Evolutionary conservation across 2,329 filamentous ascomycete species (phyloP).

Genomic region (Phaeoacremonium minimum): DNA sequence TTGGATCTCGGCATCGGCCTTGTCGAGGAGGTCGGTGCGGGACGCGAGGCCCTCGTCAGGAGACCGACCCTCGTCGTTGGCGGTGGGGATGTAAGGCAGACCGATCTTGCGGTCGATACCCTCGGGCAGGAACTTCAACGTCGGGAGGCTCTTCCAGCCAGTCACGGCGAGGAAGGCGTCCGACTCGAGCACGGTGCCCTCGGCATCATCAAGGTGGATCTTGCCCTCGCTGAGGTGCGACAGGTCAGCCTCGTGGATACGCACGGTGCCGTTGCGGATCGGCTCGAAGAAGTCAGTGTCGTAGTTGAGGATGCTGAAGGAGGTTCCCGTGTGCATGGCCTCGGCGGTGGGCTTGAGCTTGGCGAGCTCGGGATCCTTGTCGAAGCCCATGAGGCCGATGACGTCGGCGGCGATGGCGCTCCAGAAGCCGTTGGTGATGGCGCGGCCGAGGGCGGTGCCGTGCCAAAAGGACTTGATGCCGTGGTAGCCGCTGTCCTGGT

Average conservation of each 20-base stretch:
- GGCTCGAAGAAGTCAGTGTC: slow-evolving; percentile 52
- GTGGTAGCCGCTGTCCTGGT: slow-evolving; percentile 55
- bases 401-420: slow-evolving; percentile 51
- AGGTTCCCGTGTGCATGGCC: slow-evolving; percentile 48
- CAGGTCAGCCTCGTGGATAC: slow-evolving; percentile 49
- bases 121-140: slow-evolving; percentile 1
- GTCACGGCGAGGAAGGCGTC: slow-evolving; percentile 53
- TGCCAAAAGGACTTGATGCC: slow-evolving; percentile 52
- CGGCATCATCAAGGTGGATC: slow-evolving; percentile 48
- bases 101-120: slow-evolving; percentile 3
- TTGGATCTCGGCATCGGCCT: slow-evolving; percentile 45
- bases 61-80: no score
- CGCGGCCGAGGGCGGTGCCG: slow-evolving; percentile 51
- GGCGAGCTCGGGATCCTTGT: slow-evolving; percentile 44
- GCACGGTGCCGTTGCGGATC: slow-evolving; percentile 45
- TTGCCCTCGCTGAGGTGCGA: slow-evolving; percentile 34
- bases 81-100: not conserved
- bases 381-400: slow-evolving; percentile 45
- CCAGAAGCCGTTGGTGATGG: slow-evolving; percentile 55
- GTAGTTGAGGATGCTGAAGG: slow-evolving; percentile 58
- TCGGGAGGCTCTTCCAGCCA: no score
- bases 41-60: no score
- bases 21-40: slow-evolving; percentile 26
- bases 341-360: no score
- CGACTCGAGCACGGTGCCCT: slow-evolving; percentile 36